Percentiles rank a stretch among this genome's conserved stretches.
These are phyloP conservation scores for Reutealis trisperma DNA, from an alignment of 345 rosid genomes.

Conservation along the genomic window DNA sequence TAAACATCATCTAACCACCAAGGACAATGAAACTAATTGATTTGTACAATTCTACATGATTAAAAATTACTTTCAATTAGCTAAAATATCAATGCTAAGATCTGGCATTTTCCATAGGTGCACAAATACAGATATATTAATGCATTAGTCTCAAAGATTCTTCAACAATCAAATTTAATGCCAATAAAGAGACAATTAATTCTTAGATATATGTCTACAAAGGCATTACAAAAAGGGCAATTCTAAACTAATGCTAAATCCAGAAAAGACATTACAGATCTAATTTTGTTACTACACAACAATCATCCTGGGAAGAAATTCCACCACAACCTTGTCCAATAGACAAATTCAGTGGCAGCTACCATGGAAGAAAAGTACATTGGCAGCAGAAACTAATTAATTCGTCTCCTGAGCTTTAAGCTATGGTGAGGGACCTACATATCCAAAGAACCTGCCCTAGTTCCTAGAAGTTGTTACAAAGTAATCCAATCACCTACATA, in stretches of 20 bases:
- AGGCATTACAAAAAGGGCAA: neutral
- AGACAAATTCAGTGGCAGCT: neutral
- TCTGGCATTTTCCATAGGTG: neutral
- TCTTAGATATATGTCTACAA: neutral
- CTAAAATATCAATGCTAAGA: neutral
- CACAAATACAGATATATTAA: neutral
- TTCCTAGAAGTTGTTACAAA: neutral
- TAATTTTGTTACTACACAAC: neutral
- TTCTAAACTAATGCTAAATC: neutral
- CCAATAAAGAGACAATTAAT: neutral
- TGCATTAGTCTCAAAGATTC: neutral
- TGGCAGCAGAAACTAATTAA: neutral
- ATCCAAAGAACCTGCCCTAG: neutral
- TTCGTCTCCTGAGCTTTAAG: neutral
- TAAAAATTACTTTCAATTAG: neutral
- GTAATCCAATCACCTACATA: neutral
- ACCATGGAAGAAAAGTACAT: neutral
- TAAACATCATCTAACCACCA: neutral
- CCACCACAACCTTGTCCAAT: neutral
- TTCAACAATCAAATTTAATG: neutral
- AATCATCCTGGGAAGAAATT: neutral
- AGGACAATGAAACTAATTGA: neutral
- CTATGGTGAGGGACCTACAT: neutral
- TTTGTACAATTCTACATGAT: neutral
- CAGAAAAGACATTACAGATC: neutral